Percentiles rank a stretch among this genome's conserved stretches.
phyloP scores from a whole-genome alignment of 331 rosid genomes.

The Saraca asoca region DNA sequence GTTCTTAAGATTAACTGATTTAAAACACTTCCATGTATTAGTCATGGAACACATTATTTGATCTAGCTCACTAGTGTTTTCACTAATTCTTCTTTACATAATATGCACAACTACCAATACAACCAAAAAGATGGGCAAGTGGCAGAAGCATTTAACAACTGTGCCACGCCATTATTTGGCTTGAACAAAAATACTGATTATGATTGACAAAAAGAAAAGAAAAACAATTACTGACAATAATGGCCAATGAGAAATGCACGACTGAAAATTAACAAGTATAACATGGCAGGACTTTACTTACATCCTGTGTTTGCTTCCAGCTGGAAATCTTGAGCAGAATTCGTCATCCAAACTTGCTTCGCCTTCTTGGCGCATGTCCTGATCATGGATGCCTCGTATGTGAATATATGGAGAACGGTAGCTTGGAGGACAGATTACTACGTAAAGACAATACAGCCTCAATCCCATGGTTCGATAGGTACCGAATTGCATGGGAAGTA shows the following conservation, averaged over 20 bases:
- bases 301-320: constrained; percentile 49
- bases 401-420: constrained; percentile 93
- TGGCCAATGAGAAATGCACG: not conserved
- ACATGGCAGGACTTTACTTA: constrained; percentile 6
- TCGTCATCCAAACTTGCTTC: constrained; percentile 89
- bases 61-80: not conserved
- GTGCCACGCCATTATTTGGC: not conserved
- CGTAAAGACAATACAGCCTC: constrained; percentile 52
- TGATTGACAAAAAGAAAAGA: not conserved
- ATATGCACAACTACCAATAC: constrained; percentile 17
- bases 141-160: too few species aligned
- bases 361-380: constrained; percentile 86
- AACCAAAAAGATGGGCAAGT: constrained; percentile 5
- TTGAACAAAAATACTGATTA: not conserved
- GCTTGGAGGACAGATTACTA: constrained; percentile 76
- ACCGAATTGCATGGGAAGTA: constrained; percentile 88
- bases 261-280: constrained; percentile 15
- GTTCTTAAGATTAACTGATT: constrained; percentile 21
- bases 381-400: constrained; percentile 85
- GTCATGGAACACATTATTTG: not conserved
- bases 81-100: constrained; percentile 10
- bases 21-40: not conserved
- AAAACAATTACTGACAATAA: not conserved
- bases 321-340: constrained; percentile 79
- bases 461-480: constrained; percentile 90